Evolutionary conservation across 2,329 filamentous ascomycete genomes (phyloP), one percentile per base, ranked within the genome.

Genomic region (Sporothrix protearum): DNA sequence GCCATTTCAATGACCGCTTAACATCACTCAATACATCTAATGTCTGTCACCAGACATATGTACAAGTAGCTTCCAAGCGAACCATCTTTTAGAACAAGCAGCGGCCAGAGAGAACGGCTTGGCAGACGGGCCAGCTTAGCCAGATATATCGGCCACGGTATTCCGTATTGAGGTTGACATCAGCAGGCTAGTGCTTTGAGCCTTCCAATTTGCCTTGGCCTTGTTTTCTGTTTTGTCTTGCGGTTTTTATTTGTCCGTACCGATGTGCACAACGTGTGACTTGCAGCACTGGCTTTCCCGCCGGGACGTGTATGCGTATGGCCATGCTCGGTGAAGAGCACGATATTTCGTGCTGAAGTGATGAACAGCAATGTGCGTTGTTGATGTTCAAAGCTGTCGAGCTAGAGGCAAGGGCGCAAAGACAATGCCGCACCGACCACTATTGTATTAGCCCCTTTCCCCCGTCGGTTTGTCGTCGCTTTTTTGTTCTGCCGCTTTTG

Each of bases 281-380:
- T 63, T 63, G 57, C 36, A 63, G 22, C 59, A 63, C 59, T 63
- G 59, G 42, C 42, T 47, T 28, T 63, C 36, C 57, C 57, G 57
- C n/a, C 16, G 36, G 57, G 57, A 42, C 33, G 57, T 63, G 57
- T 33, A 42, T 33, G 57, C 42, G 57, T 33, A 42, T 33, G n/a
- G n/a, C 33, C 33, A 63, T n/a, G 57, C 57, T 63, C 33, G 33
- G 33, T 42, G 57, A 42, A 63, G 57, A 63, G 12, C 33, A 39
- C 33, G n/a, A 64, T 14, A 45, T 42, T 10, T 42, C 6, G 39
- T 12, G 9, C 42, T 47, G 42, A 47, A 47, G 14, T 47, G 42
- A 47, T 47, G 42, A 47, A 47, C 19, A 14, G 4, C 42, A 14
- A 47, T 47, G 42, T 14, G 42, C 42, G 42, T 47, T 12, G 42